Evolutionary conservation across 2,329 filamentous ascomycete species (phyloP), one percentile per base, ranked within the genome.

Genomic region (Gnomoniopsis smithogilvyi): DNA sequence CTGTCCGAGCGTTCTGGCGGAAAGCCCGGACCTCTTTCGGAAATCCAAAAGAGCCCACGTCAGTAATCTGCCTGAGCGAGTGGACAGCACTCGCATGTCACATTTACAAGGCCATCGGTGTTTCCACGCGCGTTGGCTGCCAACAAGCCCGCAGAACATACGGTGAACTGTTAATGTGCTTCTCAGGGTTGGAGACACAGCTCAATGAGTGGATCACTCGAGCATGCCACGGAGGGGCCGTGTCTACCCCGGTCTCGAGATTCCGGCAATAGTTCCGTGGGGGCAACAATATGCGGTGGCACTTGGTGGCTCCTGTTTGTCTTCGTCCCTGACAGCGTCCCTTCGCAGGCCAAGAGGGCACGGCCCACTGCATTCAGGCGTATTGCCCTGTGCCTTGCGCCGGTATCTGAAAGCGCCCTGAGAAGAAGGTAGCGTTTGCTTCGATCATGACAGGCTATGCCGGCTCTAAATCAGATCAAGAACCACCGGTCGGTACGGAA

Each of bases 141-240:
- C 22, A 34, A 41, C 26, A 15, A 22, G 36, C 21, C 33, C 46
- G 21, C 46, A 26, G 34, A 56, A 56, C 22, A 49, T 46, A 49
- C 53, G 53, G 53, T 56, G 53, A 56, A 50, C 8, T 56, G 17
- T 15, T n/a, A 17, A 43, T 17, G 24, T 15, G n/a, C 47, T 34
- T 33, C 47, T 50, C 15, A 26, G 51, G 34, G 47, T 21, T 26
- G n/a, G 10, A 34, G 15, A 51, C 33, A 47, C 54, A 56, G 22
- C 47, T 46, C 54, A 56, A 30, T 47, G 24, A 51, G 54, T 51
- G 54, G 54, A 51, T 51, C 54, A 43, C 6, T 17, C 17, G 17
- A 48, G 33, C 46, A 43, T 49, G n/a, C 17, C 54, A 56, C 54
- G 54, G 54, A 51, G 46, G 54, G 47, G 54, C 54, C 54, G 54